phyloP scores from a whole-genome alignment of 345 rosid genomes.

The Psidium friedrichsthalianum region DNA sequence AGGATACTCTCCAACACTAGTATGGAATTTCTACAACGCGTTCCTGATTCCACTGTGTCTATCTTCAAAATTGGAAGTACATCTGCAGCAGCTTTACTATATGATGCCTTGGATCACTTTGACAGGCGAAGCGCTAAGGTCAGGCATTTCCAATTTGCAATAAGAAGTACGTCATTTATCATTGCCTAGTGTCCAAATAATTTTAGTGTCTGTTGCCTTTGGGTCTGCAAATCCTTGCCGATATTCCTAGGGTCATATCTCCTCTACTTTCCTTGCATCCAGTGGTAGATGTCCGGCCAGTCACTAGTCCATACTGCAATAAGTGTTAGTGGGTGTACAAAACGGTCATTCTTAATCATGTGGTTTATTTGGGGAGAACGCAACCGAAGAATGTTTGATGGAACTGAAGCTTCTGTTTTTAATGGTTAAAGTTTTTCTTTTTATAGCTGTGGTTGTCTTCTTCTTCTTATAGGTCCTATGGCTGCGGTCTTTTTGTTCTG shows the following conservation, averaged over 20 bases:
- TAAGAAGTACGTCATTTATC: not conserved
- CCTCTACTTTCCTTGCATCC: not conserved
- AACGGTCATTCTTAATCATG: not conserved
- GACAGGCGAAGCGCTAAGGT: constrained; percentile 96
- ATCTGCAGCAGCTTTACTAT: constrained; percentile 77
- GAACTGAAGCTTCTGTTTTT: not conserved
- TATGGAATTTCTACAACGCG: constrained; percentile 90
- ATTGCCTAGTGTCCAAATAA: not conserved
- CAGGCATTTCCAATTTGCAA: not conserved
- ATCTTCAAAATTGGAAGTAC: constrained; percentile 98
- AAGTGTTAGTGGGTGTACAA: not conserved
- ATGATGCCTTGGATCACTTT: constrained; percentile 96
- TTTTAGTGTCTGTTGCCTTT: not conserved
- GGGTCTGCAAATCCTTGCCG: not conserved
- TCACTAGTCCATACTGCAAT: not conserved
- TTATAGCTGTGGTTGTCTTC: not conserved
- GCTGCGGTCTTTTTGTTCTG: not conserved
- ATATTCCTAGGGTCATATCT: not conserved
- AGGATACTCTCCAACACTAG: constrained; percentile 77
- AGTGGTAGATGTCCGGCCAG: not conserved
- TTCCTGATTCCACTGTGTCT: constrained; percentile 88
- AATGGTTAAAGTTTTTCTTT: not conserved
- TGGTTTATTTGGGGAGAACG: not conserved
- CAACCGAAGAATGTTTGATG: not conserved
- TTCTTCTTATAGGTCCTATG: not conserved